phyloP scores from a whole-genome alignment of 2,329 filamentous ascomycete species.

The Dothistroma septosporum region DNA sequence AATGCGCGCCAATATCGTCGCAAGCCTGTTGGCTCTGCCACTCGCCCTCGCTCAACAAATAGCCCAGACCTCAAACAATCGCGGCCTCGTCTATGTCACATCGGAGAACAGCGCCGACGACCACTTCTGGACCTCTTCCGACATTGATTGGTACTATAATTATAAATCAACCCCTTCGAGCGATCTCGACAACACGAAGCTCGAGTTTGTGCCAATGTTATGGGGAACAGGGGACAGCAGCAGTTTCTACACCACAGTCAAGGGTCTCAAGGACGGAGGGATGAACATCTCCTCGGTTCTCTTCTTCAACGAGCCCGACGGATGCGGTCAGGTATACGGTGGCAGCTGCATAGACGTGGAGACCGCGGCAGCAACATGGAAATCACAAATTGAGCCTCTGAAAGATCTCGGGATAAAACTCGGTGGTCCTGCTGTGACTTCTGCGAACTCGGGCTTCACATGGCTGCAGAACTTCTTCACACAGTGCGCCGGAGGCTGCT shows the following conservation, averaged over 20 bases:
- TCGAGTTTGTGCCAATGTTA: constrained; percentile 78
- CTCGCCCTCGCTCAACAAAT: constrained; percentile 17
- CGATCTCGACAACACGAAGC: constrained; percentile 39
- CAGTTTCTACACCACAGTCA: constrained; percentile 59
- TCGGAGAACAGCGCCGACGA: constrained; percentile 59
- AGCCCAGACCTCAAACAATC: constrained; percentile 52
- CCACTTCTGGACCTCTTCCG: constrained; percentile 59
- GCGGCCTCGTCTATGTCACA: constrained; percentile 67
- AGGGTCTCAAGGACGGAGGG: constrained; percentile 48
- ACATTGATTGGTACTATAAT: constrained; percentile 83
- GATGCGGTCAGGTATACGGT: constrained; percentile 45
- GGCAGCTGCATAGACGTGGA: constrained; percentile 60
- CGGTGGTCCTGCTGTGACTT: constrained; percentile 68
- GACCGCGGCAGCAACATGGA: constrained; percentile 65
- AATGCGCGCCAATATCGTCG: constrained; percentile 10
- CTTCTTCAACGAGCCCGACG: constrained; percentile 78
- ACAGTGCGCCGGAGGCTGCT: constrained; percentile 51
- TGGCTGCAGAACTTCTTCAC: constrained; percentile 67
- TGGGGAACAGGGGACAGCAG: constrained; percentile 61
- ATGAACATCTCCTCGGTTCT: constrained; percentile 64
- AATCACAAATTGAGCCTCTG: constrained; percentile 66
- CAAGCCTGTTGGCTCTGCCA: constrained; percentile 10
- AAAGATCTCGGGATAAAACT: constrained; percentile 59
- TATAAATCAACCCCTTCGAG: constrained; percentile 54
- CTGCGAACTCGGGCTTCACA: constrained; percentile 54